Evolutionary conservation across 805 yeast genomes (phyloP).

Genomic region (Maudiozyma pseudohumilis): DNA sequence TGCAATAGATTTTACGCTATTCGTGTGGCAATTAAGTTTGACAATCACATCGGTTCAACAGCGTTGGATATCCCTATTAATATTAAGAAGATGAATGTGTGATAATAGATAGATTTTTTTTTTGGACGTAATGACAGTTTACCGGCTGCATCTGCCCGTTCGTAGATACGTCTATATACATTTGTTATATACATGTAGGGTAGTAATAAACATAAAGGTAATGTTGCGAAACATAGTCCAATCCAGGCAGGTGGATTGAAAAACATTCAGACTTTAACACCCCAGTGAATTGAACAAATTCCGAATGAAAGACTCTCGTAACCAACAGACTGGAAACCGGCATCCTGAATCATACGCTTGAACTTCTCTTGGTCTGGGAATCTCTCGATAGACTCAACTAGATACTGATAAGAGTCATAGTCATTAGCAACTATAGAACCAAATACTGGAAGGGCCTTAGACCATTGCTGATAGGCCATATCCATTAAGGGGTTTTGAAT

Average conservation of each 20-base stretch:
- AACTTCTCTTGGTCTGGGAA: constrained; percentile 91
- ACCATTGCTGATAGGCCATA: constrained; percentile 74
- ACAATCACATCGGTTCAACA: constrained; percentile 26
- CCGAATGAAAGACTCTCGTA: constrained; percentile 93
- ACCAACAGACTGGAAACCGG: constrained; percentile 91
- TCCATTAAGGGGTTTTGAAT: constrained; percentile 74
- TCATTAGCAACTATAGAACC: constrained; percentile 95
- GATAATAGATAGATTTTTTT: constrained; percentile 1
- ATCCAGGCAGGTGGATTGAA: constrained; percentile 5
- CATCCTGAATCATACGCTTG: constrained; percentile 83
- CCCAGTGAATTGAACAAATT: constrained; percentile 90
- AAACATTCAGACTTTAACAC: constrained; percentile 57
- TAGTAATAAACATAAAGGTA: background rate
- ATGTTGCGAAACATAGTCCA: background rate
- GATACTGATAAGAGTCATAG: constrained; percentile 89
- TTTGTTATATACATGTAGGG: background rate
- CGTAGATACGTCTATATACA: background rate
- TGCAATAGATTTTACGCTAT: constrained; percentile 52
- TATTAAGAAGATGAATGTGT: constrained; percentile 25
- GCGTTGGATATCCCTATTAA: constrained; percentile 31
- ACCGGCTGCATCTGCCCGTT: too few species aligned
- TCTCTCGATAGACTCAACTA: constrained; percentile 86
- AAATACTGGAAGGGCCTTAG: constrained; percentile 81
- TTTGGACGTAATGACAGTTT: too few species aligned
- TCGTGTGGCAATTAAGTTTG: constrained; percentile 38